These are phyloP conservation scores for Ilyonectria mors-panacis DNA, from an alignment of 2,329 filamentous ascomycete genomes.

Conservation along the genomic window DNA sequence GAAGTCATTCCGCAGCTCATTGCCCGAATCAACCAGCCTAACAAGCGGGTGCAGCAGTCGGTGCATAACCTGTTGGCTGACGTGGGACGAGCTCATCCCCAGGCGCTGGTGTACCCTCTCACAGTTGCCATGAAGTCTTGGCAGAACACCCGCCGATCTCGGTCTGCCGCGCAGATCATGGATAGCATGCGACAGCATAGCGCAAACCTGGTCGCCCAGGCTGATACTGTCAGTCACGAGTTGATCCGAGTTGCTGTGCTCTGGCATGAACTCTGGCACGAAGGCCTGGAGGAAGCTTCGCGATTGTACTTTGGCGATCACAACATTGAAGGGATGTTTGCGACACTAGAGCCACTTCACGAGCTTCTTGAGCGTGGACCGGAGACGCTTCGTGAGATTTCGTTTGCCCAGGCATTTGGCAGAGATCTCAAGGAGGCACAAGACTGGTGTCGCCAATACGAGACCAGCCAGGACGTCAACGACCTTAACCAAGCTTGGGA, in stretches of 20 bases:
- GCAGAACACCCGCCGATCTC: slow-evolving; percentile 85
- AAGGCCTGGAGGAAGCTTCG: slow-evolving; percentile 96
- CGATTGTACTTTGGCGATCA: slow-evolving; percentile 97
- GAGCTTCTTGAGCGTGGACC: slow-evolving; percentile 92
- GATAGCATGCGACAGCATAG: slow-evolving; percentile 98
- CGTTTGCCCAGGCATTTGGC: slow-evolving; percentile 97
- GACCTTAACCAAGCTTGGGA: slow-evolving; percentile 99
- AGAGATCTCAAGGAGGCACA: slow-evolving; percentile 94
- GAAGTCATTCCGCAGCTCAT: slow-evolving; percentile 98
- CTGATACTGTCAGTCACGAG: slow-evolving; percentile 94
- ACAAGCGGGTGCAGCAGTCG: slow-evolving; percentile 86
- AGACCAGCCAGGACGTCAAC: slow-evolving; percentile 88
- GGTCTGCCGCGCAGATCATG: slow-evolving; percentile 95
- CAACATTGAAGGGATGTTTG: slow-evolving; percentile 98
- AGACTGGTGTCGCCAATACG: slow-evolving; percentile 96
- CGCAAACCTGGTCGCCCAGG: slow-evolving; percentile 91
- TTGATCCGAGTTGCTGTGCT: slow-evolving; percentile 96
- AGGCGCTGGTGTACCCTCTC: slow-evolving; percentile 95
- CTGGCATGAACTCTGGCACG: slow-evolving; percentile 99
- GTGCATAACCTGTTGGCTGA: slow-evolving; percentile 94
- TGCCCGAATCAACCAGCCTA: slow-evolving; percentile 96
- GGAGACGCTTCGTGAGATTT: slow-evolving; percentile 94
- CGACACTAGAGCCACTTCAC: slow-evolving; percentile 89
- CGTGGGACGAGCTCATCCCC: slow-evolving; percentile 93
- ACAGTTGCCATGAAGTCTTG: slow-evolving; percentile 97